A percentile compares a stretch with the other conserved stretches of the same genome.
phyloP scores from a whole-genome alignment of 768 basidiomycete species.

The Coprinopsis strossmayeri region DNA sequence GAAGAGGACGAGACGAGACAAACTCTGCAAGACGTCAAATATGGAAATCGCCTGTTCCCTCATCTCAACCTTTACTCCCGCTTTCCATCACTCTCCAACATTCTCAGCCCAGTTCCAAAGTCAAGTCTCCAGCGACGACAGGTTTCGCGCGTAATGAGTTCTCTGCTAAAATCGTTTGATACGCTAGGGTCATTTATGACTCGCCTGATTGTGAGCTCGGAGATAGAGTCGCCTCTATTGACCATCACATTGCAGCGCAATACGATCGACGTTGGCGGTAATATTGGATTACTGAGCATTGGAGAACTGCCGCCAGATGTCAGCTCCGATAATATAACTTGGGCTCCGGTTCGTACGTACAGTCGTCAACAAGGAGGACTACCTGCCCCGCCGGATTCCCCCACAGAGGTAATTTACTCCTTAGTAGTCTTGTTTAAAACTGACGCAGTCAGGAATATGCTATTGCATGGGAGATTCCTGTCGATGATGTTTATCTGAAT shows the following conservation, averaged over 20 bases:
- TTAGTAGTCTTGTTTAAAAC: not conserved
- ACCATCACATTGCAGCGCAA: conserved; percentile 64
- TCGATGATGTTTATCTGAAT: conserved; percentile 71
- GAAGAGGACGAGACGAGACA: conserved; percentile 5
- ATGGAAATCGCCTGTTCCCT: conserved; percentile 18
- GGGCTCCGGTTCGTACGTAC: conserved; percentile 60
- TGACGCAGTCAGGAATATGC: conserved; percentile 44
- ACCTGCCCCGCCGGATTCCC: conserved; percentile 45
- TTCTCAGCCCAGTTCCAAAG: conserved; percentile 8
- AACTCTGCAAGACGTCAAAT: conserved; percentile 15
- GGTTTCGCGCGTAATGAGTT: conserved; percentile 13
- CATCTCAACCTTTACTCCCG: conserved; percentile 17
- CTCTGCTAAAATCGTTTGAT: conserved; percentile 31
- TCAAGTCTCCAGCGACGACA: not conserved
- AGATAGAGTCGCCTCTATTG: conserved; percentile 40
- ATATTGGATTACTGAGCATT: conserved; percentile 57
- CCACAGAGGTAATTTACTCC: conserved; percentile 45
- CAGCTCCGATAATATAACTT: conserved; percentile 44
- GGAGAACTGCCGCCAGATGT: conserved; percentile 57
- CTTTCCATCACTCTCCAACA: conserved; percentile 24
- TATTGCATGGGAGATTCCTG: conserved; percentile 63
- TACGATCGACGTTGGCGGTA: conserved; percentile 60
- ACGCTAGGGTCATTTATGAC: conserved; percentile 39
- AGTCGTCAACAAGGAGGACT: conserved; percentile 45
- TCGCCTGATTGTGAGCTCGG: conserved; percentile 33